These are phyloP conservation scores for Zizania palustris DNA, from an alignment of 202 grass and related monocot species.

Conservation along the genomic window DNA sequence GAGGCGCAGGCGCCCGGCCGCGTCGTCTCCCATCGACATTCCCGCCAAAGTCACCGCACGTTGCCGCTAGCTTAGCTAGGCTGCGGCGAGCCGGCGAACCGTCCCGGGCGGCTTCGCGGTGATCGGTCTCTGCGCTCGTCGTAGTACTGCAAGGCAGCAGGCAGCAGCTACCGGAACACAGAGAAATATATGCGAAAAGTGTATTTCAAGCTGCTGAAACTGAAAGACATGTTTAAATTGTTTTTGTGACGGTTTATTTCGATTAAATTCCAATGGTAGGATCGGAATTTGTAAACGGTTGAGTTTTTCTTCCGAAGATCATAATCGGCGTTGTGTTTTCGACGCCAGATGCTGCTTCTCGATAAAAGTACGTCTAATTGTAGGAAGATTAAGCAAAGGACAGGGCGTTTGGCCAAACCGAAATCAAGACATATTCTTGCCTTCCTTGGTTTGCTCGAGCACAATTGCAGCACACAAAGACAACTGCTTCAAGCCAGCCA, in stretches of 20 bases:
- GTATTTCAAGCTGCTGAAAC: background rate
- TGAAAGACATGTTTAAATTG: background rate
- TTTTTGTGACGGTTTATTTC: background rate
- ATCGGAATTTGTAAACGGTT: background rate
- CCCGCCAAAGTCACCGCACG: background rate
- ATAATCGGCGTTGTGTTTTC: background rate
- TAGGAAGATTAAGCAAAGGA: background rate
- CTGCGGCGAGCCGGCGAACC: too few relatives aligned
- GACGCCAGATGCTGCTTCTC: background rate
- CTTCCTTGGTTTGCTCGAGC: slow-evolving; percentile 22
- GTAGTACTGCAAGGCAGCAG: too few relatives aligned
- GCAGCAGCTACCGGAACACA: too few relatives aligned
- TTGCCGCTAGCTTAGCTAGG: slow-evolving; percentile 1
- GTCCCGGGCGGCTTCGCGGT: too few relatives aligned
- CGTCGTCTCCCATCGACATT: slow-evolving; percentile 48
- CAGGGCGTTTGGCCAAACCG: background rate
- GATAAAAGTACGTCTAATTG: background rate
- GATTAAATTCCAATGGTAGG: background rate
- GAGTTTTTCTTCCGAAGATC: background rate
- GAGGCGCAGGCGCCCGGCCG: background rate
- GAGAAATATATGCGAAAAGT: too few relatives aligned
- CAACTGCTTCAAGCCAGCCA: background rate
- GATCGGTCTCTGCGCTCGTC: too few relatives aligned
- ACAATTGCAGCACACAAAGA: slow-evolving; percentile 8
- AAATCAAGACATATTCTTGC: slow-evolving; percentile 34